Evolutionary conservation across 1,284 basidiomycete species (phyloP).

Genomic region (Moesziomyces sp.): DNA sequence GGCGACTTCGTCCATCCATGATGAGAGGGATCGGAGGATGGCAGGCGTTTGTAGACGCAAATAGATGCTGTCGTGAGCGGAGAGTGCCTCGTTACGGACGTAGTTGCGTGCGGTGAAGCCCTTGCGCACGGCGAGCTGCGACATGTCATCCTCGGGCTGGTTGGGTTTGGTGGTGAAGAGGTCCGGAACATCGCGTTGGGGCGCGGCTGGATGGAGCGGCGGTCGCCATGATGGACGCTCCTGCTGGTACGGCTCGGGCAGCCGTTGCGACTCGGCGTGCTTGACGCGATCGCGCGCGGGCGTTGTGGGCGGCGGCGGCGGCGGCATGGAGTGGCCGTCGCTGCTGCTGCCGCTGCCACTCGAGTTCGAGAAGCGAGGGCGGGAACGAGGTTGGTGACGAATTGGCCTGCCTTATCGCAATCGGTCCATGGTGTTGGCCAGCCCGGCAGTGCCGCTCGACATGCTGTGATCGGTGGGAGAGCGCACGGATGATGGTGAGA

Average conservation of each 20-base stretch:
- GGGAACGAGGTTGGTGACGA: background rate
- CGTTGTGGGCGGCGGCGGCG: slow-evolving; percentile 3
- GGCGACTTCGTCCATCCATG: slow-evolving; percentile 50
- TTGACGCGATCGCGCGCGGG: slow-evolving; percentile 14
- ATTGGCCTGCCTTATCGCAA: too few species aligned
- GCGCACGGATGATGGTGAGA: too few species aligned
- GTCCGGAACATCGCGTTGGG: slow-evolving; percentile 71
- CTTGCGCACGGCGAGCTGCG: slow-evolving; percentile 80
- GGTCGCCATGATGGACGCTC: slow-evolving; percentile 59
- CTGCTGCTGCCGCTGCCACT: slow-evolving; percentile 3
- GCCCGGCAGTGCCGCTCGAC: too few species aligned
- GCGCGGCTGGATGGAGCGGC: slow-evolving; percentile 46
- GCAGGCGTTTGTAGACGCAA: slow-evolving; percentile 69
- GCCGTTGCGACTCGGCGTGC: slow-evolving; percentile 18
- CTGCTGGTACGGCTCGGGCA: slow-evolving; percentile 43
- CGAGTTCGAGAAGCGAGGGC: background rate
- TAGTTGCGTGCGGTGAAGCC: slow-evolving; percentile 74
- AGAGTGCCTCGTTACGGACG: slow-evolving; percentile 71
- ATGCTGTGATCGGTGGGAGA: too few species aligned
- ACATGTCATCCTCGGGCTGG: slow-evolving; percentile 85
- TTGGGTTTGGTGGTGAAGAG: slow-evolving; percentile 84
- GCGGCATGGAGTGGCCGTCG: background rate
- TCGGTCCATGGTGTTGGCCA: too few species aligned
- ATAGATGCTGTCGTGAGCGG: slow-evolving; percentile 72
- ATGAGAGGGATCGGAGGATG: slow-evolving; percentile 32